Conservation (phyloP, 208 protist species). For the Porcisia deanei region DNA sequence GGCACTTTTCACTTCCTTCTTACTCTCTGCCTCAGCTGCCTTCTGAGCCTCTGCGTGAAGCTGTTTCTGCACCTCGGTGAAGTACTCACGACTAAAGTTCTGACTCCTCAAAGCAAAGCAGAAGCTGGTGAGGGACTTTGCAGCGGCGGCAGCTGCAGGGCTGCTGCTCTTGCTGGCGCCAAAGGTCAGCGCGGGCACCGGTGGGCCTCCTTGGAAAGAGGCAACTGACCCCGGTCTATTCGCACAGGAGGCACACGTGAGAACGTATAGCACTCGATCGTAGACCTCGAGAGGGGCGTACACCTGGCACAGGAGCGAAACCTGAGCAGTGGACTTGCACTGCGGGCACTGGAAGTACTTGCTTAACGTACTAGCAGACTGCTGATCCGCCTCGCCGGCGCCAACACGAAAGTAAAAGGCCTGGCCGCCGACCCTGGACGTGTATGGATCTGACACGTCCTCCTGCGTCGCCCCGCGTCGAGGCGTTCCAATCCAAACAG, state of each 20-base stretch:
- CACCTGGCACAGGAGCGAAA: slow-evolving; percentile 74
- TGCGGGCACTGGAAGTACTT: slow-evolving; percentile 77
- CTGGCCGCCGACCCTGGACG: slow-evolving; percentile 72
- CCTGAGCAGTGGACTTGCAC: slow-evolving; percentile 51
- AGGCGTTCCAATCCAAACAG: slow-evolving; percentile 71
- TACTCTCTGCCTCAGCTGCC: slow-evolving; percentile 4
- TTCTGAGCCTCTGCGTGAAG: slow-evolving; percentile 8
- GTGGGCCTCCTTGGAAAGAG: slow-evolving; percentile 2
- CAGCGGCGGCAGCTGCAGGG: slow-evolving; percentile 15
- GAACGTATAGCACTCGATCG: slow-evolving; percentile 85
- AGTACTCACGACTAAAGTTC: slow-evolving; percentile 79
- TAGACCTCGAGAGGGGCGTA: slow-evolving; percentile 78
- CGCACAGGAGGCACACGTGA: slow-evolving; percentile 65
- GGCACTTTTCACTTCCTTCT: slow-evolving; percentile 18
- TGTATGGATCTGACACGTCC: slow-evolving; percentile 55
- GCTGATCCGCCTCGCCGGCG: slow-evolving; percentile 9
- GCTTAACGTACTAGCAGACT: slow-evolving; percentile 10
- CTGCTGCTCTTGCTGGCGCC: slow-evolving; percentile 27
- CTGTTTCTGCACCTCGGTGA: slow-evolving; percentile 26
- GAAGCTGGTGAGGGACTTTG: slow-evolving; percentile 39
- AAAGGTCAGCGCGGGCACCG: background rate
- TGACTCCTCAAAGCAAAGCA: slow-evolving; percentile 82
- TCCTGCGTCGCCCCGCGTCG: slow-evolving; percentile 28
- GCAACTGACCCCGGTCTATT: background rate
- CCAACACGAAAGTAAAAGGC: slow-evolving; percentile 55